A percentile compares a stretch with the other conserved stretches of the same genome.
Conservation (phyloP, 441 rosid species). For the Manihot esculenta region DNA sequence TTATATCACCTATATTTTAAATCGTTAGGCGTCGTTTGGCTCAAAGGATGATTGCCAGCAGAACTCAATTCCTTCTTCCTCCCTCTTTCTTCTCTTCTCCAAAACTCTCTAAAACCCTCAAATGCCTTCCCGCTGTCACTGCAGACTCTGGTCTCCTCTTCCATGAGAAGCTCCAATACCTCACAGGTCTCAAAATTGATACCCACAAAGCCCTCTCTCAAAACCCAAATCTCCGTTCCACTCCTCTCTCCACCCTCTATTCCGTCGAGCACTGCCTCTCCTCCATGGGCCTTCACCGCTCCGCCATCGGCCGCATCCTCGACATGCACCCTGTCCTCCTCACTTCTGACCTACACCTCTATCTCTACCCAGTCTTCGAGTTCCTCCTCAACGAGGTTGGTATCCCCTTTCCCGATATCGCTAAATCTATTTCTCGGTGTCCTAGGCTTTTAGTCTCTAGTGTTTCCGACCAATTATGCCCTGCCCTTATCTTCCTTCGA, state of each 20-base stretch:
- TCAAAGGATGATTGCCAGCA: not conserved
- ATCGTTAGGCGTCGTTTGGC: no score
- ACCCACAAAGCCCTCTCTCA: slow-evolving; percentile 58
- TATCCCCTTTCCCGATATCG: slow-evolving; percentile 43
- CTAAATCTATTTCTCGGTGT: slow-evolving; percentile 59
- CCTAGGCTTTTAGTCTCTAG: slow-evolving; percentile 61
- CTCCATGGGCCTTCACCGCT: slow-evolving; percentile 58
- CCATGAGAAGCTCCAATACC: slow-evolving; percentile 66
- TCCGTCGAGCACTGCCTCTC: slow-evolving; percentile 58
- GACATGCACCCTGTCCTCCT: slow-evolving; percentile 65
- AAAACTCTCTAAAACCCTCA: slow-evolving; percentile 5
- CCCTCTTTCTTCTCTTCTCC: not conserved
- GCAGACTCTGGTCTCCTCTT: slow-evolving; percentile 62
- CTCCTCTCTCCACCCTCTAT: slow-evolving; percentile 59
- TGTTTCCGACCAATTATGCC: slow-evolving; percentile 51
- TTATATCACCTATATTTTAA: no score
- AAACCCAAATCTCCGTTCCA: slow-evolving; percentile 63
- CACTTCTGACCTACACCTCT: slow-evolving; percentile 53
- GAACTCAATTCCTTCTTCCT: not conserved
- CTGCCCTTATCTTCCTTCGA: slow-evolving; percentile 46
- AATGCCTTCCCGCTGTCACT: slow-evolving; percentile 12
- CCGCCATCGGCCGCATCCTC: slow-evolving; percentile 66
- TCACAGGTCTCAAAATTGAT: slow-evolving; percentile 58
- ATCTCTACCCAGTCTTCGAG: slow-evolving; percentile 48
- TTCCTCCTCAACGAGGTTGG: slow-evolving; percentile 63